A percentile compares a stretch with the other conserved stretches of the same genome.
phyloP scores from a whole-genome alignment of 179 eudicot genomes.

The Silene vulgaris region DNA sequence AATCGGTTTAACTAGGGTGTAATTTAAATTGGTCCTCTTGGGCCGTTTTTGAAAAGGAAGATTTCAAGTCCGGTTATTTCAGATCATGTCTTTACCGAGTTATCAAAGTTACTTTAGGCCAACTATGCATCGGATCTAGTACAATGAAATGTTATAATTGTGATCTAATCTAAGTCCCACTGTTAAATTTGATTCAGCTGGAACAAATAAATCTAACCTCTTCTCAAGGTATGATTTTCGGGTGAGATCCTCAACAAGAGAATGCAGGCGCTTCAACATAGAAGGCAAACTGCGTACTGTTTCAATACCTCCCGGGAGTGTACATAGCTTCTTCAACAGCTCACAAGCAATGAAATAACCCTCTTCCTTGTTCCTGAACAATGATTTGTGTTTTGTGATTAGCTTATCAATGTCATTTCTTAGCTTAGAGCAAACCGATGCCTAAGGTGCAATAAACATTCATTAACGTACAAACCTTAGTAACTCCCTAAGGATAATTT shows the following conservation, averaged over 20 bases:
- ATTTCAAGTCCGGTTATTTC: neutral
- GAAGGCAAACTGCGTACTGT: slow-evolving; percentile 42
- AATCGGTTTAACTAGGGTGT: too few species aligned
- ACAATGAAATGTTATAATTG: neutral
- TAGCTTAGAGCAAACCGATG: slow-evolving; percentile 2
- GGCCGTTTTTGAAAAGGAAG: neutral
- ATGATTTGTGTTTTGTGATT: slow-evolving; percentile 10
- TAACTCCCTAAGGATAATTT: slow-evolving; percentile 59
- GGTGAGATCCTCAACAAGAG: slow-evolving; percentile 62
- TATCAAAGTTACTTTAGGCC: neutral
- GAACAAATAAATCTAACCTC: slow-evolving; percentile 43
- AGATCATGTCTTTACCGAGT: neutral
- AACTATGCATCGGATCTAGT: neutral
- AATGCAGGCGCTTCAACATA: slow-evolving; percentile 61
- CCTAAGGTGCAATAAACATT: neutral
- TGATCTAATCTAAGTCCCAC: neutral
- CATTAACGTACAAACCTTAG: slow-evolving; percentile 41
- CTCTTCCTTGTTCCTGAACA: slow-evolving; percentile 84
- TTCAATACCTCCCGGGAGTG: slow-evolving; percentile 39
- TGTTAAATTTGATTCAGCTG: neutral
- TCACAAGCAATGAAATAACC: slow-evolving; percentile 75
- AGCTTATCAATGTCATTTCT: neutral
- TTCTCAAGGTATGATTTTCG: slow-evolving; percentile 60
- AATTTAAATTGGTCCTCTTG: neutral
- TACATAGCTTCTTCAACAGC: slow-evolving; percentile 63